Evolutionary conservation across 176 grass and related monocot species (phyloP), one percentile per base, ranked within the genome.

Genomic region (Olyra latifolia): DNA sequence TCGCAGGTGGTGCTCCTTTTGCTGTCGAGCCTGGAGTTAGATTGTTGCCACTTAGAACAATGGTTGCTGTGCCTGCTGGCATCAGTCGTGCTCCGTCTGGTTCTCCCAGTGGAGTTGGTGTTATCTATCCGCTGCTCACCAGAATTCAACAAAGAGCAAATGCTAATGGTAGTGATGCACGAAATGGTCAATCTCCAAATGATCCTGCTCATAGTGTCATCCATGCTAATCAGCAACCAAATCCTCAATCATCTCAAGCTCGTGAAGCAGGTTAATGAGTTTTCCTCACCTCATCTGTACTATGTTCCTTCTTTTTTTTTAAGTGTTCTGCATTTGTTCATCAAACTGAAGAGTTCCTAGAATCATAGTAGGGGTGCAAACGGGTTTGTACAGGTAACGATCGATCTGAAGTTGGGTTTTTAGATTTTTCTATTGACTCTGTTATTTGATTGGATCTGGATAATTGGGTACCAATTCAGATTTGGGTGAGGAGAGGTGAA

Each of bases 1-100:
- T 79, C 80, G 5, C 75, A 77, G 80, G 80, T 69, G 72, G 59
- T 80, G 23, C 85, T 80, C 70, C 92, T 71, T 60, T 91, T 85
- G 48, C 90, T 81, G 86, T 85, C 76, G 96, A 91, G 35, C 83
- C 88, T 86, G 92, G 90, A 93, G 76, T 93, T 60, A 89, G 96
- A 81, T 42, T 95, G 53, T 65, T 95, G 72, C 92, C 88, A n/a
- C 82, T 87, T 83, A 89, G 91, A 86, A 91, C 92, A 79, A 80
- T 90, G 76, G 88, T 93, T 82, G 78, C 92, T 27, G 87, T 95
- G 90, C 96, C 90, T 82, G 67, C 83, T 87, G 86, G 89, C 29
- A 84, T 86, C 53, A 80, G 62, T 59, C 86, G 25, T 54, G 65
- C 77, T 80, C 77, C 72, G 41, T 82, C 81, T 29, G 80, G 75